Base-by-base conservation (phyloP, 768 basidiomycete genomes). In the Suillus alpinus region DNA sequence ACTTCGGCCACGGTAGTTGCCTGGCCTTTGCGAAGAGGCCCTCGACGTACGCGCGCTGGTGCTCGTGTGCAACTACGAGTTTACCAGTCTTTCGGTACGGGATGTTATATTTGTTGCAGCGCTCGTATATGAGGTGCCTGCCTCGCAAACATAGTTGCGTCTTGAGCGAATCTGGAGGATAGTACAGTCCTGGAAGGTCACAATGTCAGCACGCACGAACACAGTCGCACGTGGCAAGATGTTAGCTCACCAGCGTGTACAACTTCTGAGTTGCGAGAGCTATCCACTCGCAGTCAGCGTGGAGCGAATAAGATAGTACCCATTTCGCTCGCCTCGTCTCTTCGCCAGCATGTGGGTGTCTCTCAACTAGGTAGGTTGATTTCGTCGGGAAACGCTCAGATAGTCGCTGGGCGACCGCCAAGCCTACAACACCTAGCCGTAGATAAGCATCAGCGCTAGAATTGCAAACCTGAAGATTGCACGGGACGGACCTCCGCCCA, bases 261-360 rank as follows among this genome's bases (percentile, higher is more conserved):
- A 26, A 98, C 95, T 69, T 97, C 95, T 0, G 94, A 95, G 71
- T 96, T 97, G 16, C 95, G 85, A 43, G 92, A 94, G 71, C 94
- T 95, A 58, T 55, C 20, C 26, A 49, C 20, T 56, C 53, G 52
- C n/a, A 47, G 32, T 61, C 34, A 55, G 47, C 23, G 36, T 53
- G 18, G 12, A 32, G 46, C 13, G 26, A 7, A 41, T 41, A 43
- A 36, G 18, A 29, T 23, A 18, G 31, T 18, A 36, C 14, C 20
- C 23, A 46, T 55, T 40, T 57, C 66, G 37, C 67, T 47, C 66
- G 87, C 92, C 93, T 96, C 23, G 79, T 96, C 73, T 98, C 95
- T 71, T 95, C 88, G 1, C 95, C 95, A 3, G 85, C 85, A 53
- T 78, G 79, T 12, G 70, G 65, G 68, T 91, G 89, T 66, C 95